Evolutionary conservation across 306 rosid species (phyloP).

Genomic region (Aeschynomene evenia): DNA sequence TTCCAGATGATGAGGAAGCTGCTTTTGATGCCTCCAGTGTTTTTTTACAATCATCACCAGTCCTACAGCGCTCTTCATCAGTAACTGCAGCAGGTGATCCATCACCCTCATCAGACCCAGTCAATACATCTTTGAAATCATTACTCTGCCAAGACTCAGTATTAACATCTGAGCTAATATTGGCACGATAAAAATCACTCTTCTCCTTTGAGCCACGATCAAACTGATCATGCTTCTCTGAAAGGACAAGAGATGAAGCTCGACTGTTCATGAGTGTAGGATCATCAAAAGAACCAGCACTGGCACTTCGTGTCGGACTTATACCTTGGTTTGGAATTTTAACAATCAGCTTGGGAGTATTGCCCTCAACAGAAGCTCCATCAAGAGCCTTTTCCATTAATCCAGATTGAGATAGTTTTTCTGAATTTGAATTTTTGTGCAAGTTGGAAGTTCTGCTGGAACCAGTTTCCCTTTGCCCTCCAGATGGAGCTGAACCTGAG

Average conservation of each 20-base stretch:
- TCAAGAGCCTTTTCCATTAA: constrained; percentile 54
- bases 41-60: constrained; percentile 46
- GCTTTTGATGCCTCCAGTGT: constrained; percentile 44
- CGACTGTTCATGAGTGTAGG: constrained; percentile 47
- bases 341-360: constrained; percentile 59
- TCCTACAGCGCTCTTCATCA: constrained; percentile 45
- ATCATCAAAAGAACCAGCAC: constrained; percentile 58
- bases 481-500: constrained; percentile 46
- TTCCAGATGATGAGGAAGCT: constrained; percentile 50
- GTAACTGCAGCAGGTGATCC: constrained; percentile 43
- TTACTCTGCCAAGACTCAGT: constrained; percentile 52
- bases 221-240: constrained; percentile 59
- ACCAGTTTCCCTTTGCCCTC: constrained; percentile 49
- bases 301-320: constrained; percentile 57
- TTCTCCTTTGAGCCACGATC: constrained; percentile 52
- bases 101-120: constrained; percentile 61
- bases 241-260: constrained; percentile 53
- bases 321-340: constrained; percentile 63
- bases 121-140: constrained; percentile 53
- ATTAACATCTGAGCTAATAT: constrained; percentile 45
- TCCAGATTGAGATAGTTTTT: constrained; percentile 39
- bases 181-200: constrained; percentile 42
- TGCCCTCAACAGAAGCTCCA: constrained; percentile 48
- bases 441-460: constrained; percentile 49
- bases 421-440: constrained; percentile 36